Base-by-base conservation (phyloP, 106 monocot species). In the Chionographis japonica region DNA sequence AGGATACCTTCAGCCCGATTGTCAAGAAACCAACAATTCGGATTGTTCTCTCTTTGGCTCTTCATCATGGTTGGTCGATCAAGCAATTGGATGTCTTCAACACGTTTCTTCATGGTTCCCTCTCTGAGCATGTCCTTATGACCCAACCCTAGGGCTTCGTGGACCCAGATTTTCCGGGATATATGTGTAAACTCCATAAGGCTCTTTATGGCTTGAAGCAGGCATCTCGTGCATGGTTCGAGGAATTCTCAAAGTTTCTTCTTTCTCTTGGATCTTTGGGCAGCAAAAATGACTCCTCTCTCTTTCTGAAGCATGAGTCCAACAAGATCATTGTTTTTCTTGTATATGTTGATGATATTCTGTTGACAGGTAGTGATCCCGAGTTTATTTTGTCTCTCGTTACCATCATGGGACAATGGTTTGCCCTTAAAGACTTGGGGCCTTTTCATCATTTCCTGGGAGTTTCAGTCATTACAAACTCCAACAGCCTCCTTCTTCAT, bases 191-290 rank as follows among this genome's bases (percentile, higher is more conserved):
- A n/a, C n/a, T n/a, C n/a, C n/a, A 62, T 10, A 72, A 72, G 14
- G 12, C 63, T 17, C 8, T 73, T 3, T 73, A 73, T 73, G 73
- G 73, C 1, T 37, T 73, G 0, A 73, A 63, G 10, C 73, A 65
- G 19, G 49, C 73, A 1, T 51, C 63, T 0, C 17, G 62, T 1
- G 40, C 63, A 8, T 73, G 64, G 73, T 64, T 38, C 16, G 3
- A 36, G 1, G 54, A 7, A 8, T 17, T 73, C 15, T 3, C 8
- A 0, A 1, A 7, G 2, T 50, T 35, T 50, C 8, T 50, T 1
- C 19, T 51, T 16, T 8, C 18, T 2, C 12, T 68, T 68, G 51
- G 37, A 35, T 53, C 54, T 15, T 3, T 17, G 36, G 17, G 27
- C 6, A 53, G 36, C 19, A 50, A 18, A 20, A 7, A 49, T 41